Conservation (phyloP, 1,139 yeast species). For the Kluyveromyces sp. region DNA sequence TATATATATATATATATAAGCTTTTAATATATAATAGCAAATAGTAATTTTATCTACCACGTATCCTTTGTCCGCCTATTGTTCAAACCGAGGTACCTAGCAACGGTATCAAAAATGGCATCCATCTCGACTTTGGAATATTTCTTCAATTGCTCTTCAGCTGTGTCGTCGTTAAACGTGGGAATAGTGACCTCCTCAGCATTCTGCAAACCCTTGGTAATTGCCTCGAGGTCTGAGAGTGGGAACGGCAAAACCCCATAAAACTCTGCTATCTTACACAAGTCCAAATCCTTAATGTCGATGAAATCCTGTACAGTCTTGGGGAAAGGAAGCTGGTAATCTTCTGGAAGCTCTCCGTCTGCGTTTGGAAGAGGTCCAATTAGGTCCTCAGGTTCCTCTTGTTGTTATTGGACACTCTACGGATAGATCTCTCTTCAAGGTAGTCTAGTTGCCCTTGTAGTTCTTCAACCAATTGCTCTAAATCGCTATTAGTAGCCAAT, state of each 20-base stretch:
- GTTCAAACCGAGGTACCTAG: slow-evolving; percentile 60
- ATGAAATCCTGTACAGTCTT: slow-evolving; percentile 47
- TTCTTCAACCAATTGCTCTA: slow-evolving; percentile 80
- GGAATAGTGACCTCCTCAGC: slow-evolving; percentile 26
- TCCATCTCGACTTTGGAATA: slow-evolving; percentile 40
- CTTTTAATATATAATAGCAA: neutral
- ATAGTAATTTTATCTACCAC: slow-evolving; percentile 33
- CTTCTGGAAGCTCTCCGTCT: slow-evolving; percentile 64
- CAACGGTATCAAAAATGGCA: slow-evolving; percentile 52
- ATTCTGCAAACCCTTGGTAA: slow-evolving; percentile 39
- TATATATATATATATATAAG: neutral
- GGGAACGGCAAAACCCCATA: slow-evolving; percentile 59
- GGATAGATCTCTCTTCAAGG: slow-evolving; percentile 57
- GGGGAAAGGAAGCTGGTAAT: slow-evolving; percentile 45
- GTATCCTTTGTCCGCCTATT: slow-evolving; percentile 44
- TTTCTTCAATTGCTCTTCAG: slow-evolving; percentile 17
- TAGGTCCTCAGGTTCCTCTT: slow-evolving; percentile 35
- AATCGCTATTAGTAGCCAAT: slow-evolving; percentile 70
- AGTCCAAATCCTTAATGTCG: slow-evolving; percentile 35
- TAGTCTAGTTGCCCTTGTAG: slow-evolving; percentile 77
- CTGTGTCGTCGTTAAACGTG: slow-evolving; percentile 10
- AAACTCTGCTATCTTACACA: slow-evolving; percentile 54
- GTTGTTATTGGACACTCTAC: slow-evolving; percentile 47
- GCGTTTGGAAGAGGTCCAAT: slow-evolving; percentile 55
- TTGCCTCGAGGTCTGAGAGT: slow-evolving; percentile 40